A percentile compares a stretch with the other conserved stretches of the same genome.
Evolutionary conservation across 352 stramenopile species (phyloP).

Genomic region (Phytophthora colocasiae): DNA sequence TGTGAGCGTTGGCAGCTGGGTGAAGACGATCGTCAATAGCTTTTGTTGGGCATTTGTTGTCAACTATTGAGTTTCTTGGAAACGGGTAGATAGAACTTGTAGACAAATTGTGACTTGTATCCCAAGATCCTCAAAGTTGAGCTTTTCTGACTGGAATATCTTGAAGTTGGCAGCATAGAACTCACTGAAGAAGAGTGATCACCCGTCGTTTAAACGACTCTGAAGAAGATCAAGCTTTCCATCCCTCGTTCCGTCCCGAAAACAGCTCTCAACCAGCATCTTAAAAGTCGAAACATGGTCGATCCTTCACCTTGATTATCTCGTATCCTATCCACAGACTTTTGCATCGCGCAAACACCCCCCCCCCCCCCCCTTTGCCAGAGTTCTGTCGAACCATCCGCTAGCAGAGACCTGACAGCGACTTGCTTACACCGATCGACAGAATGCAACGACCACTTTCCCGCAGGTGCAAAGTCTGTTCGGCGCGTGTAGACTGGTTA

Average conservation of each 20-base stretch:
- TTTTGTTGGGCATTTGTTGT: neutral
- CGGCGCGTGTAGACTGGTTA: too few species aligned
- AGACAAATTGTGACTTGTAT: neutral
- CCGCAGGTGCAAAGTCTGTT: too few species aligned
- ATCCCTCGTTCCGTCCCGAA: constrained; percentile 1
- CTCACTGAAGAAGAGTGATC: constrained; percentile 10
- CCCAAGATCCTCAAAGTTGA: neutral
- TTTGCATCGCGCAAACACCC: constrained; percentile 7
- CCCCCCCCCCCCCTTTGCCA: neutral
- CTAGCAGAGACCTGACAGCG: constrained; percentile 6
- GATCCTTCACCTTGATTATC: constrained; percentile 9
- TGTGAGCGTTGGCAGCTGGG: neutral
- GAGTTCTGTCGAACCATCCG: constrained; percentile 25
- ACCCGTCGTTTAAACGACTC: constrained; percentile 14
- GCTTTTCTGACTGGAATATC: constrained; percentile 24
- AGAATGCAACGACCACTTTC: too few species aligned
- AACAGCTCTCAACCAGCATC: constrained; percentile 13
- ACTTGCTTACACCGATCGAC: too few species aligned
- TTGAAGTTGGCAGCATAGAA: constrained; percentile 16
- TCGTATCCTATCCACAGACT: constrained; percentile 3
- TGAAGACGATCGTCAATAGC: neutral
- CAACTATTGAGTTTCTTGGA: neutral
- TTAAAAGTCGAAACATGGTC: neutral
- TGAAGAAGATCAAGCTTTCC: neutral
- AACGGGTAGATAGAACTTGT: neutral